Base-by-base conservation (phyloP, 139 green algal genomes). In the Haematococcus lacustris region DNA sequence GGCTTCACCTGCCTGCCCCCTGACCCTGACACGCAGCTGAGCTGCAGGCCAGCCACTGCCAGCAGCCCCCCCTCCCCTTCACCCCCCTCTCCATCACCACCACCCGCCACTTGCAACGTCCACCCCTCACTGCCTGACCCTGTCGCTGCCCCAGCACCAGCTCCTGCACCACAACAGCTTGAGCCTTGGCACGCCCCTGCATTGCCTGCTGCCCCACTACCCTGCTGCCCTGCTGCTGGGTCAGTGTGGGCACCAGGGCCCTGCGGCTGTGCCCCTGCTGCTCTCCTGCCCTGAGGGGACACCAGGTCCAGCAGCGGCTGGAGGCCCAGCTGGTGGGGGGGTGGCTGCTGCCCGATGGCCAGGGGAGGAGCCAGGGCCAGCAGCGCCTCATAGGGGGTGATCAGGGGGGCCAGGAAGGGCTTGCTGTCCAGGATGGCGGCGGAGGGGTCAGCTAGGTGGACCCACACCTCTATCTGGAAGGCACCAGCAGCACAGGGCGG, bases 401-500 rank as follows among this genome's bases (percentile, higher is more conserved):
- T 91, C 73, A 98, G 83, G 3, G 94, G 94, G 17, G 90, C 87
- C 57, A 96, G 79, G 72, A 90, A 98, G 17, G 97, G 90, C 72
- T 90, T 92, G 75, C 76, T 86, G 75, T 97, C 93, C 53, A 98
- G 80, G 28, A 98, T 83, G 67, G 90, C 76, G 17, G 84, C 88
- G 65, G 84, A 79, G 0, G 90, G 85, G 51, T 94, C 89, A 0
- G 81, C 84, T 30, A 94, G 76, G 82, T 91, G 78, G 38, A 96
- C 88, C 72, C 87, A 94, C 6, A 93, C 82, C 66, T 91, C 81
- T 25, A 87, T 53, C 71, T 83, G 79, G 6, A 73, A 25, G 47
- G n/a, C n/a, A n/a, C n/a, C n/a, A n/a, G n/a, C n/a, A n/a, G n/a
- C n/a, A n/a, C n/a, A n/a, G n/a, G n/a, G n/a, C n/a, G n/a, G n/a